Evolutionary conservation across 2,329 filamentous ascomycete genomes (phyloP).

Genomic region (Ophiocordyceps polyrhachis-furcata): DNA sequence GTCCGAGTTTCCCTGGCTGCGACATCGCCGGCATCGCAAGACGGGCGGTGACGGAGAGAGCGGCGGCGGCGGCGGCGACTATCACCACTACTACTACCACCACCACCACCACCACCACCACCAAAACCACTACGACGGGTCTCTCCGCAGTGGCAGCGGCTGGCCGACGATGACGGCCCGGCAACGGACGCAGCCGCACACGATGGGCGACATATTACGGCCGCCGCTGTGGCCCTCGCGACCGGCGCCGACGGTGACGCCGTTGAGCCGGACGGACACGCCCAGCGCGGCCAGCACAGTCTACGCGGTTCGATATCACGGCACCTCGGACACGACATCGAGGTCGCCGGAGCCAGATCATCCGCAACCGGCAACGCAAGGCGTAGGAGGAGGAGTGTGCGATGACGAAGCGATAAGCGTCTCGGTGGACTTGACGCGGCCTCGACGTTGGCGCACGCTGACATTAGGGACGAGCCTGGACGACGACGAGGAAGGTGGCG

Average conservation of each 20-base stretch:
- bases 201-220: slow-evolving; percentile 20
- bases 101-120: slow-evolving; percentile 1
- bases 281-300: slow-evolving; percentile 45
- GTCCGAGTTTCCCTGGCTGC: slow-evolving; percentile 29
- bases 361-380: slow-evolving; percentile 3
- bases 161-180: slow-evolving; percentile 9
- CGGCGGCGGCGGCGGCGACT: slow-evolving; percentile 13
- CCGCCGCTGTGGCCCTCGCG: slow-evolving; percentile 35
- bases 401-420: neutral
- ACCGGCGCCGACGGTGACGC: slow-evolving; percentile 35
- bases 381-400: slow-evolving; percentile 10
- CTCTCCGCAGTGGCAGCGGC: slow-evolving; percentile 11
- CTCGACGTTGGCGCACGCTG: slow-evolving; percentile 8
- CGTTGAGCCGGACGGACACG: slow-evolving; percentile 42
- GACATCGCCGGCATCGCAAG: slow-evolving; percentile 15
- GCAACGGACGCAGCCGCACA: slow-evolving; percentile 1
- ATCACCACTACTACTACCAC: slow-evolving; percentile 1
- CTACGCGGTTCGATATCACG: slow-evolving; percentile 43
- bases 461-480: neutral
- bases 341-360: slow-evolving; percentile 26
- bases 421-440: slow-evolving; percentile 5
- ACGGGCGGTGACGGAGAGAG: slow-evolving; percentile 9
- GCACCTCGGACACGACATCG: slow-evolving; percentile 31
- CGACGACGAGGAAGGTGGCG: neutral
- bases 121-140: slow-evolving; percentile 6